Base-by-base conservation (phyloP, 2,329 filamentous ascomycete species). In the Colletotrichum karsti region DNA sequence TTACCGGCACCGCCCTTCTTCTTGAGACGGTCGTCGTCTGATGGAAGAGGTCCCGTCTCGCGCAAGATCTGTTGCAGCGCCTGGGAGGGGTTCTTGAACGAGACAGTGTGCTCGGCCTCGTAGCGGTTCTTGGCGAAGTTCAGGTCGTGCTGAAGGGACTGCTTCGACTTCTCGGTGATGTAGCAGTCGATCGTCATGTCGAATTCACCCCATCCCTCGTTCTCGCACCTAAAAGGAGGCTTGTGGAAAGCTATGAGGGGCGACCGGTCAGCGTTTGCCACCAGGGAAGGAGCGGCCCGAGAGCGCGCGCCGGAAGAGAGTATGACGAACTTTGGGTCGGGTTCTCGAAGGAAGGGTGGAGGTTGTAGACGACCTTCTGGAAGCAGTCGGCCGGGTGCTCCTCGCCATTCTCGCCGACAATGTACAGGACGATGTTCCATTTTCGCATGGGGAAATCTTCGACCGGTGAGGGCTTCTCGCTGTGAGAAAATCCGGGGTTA, bases 131-230 rank as follows among this genome's bases (percentile, higher is more conserved):
- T 87, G 73, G 89, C 87, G 80, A 99, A 99, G 85, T 98, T 98
- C 69, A 99, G 87, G 77, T 99, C 96, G 80, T 99, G 96, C 56
- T 86, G 82, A 71, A 99, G 86, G 13, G 88, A 85, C 76, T 94
- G 89, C 76, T 97, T 95, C 65, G 91, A 92, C 85, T 98, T 98
- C 81, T 96, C 94, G 30, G 92, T 90, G 46, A 92, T 93, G 76
- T 91, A 92, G 73, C 97, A 87, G 70, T 93, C 90, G 75, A 98
- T 96, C 53, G 85, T 87, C 90, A 99, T 95, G 78, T 98, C 96
- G 79, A 99, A 99, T 83, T 98, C 96, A 76, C 96, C 96, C 96
- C 96, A 99, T 73, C 96, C 96, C 82, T 98, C 93, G 81, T 99
- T 97, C 71, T 90, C 86, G 80, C 97, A 97, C 72, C 87, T 88